Evolutionary conservation across 148 eudicot species (phyloP), one percentile per base, ranked within the genome.

Genomic region (Polygonum aviculare): DNA sequence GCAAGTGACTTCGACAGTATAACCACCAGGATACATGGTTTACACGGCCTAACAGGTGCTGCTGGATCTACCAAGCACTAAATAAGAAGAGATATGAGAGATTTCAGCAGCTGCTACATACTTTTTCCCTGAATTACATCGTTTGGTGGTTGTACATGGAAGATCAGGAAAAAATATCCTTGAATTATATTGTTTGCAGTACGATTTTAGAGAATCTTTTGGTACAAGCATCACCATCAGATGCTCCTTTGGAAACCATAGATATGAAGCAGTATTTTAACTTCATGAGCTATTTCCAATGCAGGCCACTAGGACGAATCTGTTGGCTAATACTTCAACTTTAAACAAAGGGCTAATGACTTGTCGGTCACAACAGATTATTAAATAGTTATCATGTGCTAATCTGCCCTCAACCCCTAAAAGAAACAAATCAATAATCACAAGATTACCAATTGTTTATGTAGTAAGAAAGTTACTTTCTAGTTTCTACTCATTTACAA

Each of bases 1-100:
- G 75, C 75, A 72, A 72, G 75, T 72, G 75, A 72, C 21, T 72
- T 72, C 75, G 45, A 72, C 75, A 41, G 75, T 72, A 72, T 72
- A 72, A 19, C 75, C 75, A 44, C 75, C 75, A 9, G 75, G 75
- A 44, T 72, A 72, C 75, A 72, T 72, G 31, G 35, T 21, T 72
- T 44, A 48, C 52, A 12, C 16, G 38, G 72, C 11, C 75, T 10
- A 41, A 7, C 75, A 2, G 75, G 75, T 16, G 12, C 11, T 72
- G 54, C n/a, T 72, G 10, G 9, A 72, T 72, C 50, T 72, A 41
- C 18, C 3, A 9, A 44, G 19, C 45, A 36, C 35, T 72, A 51
- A 72, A 41, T 21, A 16, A 71, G 50, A 71, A 14, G 40, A 63
- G 7, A 33, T 2, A 31, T 63, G 40, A 63, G 2, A 63, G 40